Conservation (phyloP, 2,329 filamentous ascomycete species). For the Alternaria longipes region DNA sequence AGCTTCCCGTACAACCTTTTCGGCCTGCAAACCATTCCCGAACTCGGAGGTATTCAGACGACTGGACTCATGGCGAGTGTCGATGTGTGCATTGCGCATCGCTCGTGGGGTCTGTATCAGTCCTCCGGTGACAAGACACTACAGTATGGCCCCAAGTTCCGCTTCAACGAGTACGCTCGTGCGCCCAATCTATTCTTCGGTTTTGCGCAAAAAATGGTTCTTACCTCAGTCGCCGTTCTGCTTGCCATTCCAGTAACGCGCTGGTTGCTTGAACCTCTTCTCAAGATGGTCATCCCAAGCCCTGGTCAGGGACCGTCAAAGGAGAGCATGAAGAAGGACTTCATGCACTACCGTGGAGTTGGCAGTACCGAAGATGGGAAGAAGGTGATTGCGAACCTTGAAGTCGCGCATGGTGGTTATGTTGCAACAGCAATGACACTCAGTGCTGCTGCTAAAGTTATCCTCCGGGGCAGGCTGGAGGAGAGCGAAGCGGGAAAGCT, state of each 20-base stretch:
- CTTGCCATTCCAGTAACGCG: conserved; percentile 64
- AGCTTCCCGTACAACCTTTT: conserved; percentile 55
- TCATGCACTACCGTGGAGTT: conserved; percentile 70
- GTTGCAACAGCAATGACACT: conserved; percentile 71
- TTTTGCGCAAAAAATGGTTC: conserved; percentile 58
- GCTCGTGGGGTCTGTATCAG: conserved; percentile 65
- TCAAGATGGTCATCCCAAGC: conserved; percentile 42
- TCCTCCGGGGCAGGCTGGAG: conserved; percentile 66
- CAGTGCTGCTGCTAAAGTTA: conserved; percentile 69
- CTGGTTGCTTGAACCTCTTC: conserved; percentile 46
- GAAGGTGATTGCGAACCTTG: conserved; percentile 65
- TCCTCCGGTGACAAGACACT: conserved; percentile 39
- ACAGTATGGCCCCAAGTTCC: conserved; percentile 65
- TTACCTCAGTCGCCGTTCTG: conserved; percentile 57
- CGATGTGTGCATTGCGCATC: conserved; percentile 67
- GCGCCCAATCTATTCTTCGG: conserved; percentile 61
- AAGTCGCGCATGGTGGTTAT: conserved; percentile 71
- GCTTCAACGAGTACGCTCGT: conserved; percentile 65
- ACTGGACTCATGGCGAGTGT: conserved; percentile 62
- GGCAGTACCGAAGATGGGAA: conserved; percentile 64
- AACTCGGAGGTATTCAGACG: conserved; percentile 68
- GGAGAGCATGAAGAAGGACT: conserved; percentile 66
- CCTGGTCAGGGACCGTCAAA: conserved; percentile 47
- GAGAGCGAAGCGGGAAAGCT: conserved; percentile 63
- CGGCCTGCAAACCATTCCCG: conserved; percentile 63